phyloP scores from a whole-genome alignment of 2,329 filamentous ascomycete species.

The Ceratocystis variospora region DNA sequence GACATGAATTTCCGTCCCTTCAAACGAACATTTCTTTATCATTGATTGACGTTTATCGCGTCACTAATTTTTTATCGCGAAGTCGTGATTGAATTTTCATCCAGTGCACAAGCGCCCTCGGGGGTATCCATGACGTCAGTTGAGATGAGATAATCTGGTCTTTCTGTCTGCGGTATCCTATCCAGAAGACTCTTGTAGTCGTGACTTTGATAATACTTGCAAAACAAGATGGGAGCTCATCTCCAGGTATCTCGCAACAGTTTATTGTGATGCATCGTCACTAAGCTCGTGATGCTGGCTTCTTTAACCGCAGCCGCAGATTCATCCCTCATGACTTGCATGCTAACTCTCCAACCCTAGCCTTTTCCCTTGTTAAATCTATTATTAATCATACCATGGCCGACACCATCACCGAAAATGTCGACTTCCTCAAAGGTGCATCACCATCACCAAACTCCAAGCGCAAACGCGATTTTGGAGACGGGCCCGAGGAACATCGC shows the following conservation, averaged over 20 bases:
- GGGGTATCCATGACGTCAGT: background rate
- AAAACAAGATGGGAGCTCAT: background rate
- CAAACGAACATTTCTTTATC: background rate
- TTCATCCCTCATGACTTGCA: background rate
- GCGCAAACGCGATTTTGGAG: constrained; percentile 38
- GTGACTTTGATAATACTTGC: background rate
- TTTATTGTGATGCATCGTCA: background rate
- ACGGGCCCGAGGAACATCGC: constrained; percentile 37
- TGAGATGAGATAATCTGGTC: background rate
- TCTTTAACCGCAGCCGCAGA: background rate
- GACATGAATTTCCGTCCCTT: background rate
- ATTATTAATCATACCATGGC: constrained; percentile 10
- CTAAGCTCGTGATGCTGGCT: background rate
- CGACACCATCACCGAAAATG: constrained; percentile 11
- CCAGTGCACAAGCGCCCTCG: background rate
- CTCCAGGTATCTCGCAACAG: background rate
- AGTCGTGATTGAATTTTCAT: constrained; percentile 4
- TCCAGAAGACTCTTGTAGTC: background rate
- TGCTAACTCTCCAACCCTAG: background rate
- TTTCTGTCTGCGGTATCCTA: background rate
- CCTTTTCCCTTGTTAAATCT: background rate
- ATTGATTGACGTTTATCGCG: constrained; percentile 6
- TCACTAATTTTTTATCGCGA: background rate
- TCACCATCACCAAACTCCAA: constrained; percentile 36
- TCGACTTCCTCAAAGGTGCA: constrained; percentile 14